A percentile compares a stretch with the other conserved stretches of the same genome.
phyloP scores from a whole-genome alignment of 139 green algal species.

The Penium margaritaceum region DNA sequence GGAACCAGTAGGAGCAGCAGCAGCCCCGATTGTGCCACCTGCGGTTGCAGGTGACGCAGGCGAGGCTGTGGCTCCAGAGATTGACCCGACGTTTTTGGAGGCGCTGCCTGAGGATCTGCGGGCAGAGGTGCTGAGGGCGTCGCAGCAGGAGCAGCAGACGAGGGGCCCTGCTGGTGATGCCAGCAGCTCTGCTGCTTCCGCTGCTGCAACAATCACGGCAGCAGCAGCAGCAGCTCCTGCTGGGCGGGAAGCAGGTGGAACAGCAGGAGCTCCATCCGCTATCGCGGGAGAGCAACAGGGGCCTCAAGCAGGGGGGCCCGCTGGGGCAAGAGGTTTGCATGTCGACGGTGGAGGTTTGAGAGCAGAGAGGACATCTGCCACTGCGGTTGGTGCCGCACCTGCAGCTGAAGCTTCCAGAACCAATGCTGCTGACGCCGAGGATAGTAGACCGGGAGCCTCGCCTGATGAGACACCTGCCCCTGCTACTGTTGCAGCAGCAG shows the following conservation, averaged over 20 bases:
- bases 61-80: slow-evolving; percentile 11
- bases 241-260: not conserved
- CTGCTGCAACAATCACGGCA: not conserved
- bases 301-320: not conserved
- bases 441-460: slow-evolving; percentile 2
- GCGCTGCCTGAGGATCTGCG: slow-evolving; percentile 44
- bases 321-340: not conserved
- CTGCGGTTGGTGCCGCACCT: not conserved
- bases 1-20: not conserved
- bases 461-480: too few relatives aligned
- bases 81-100: slow-evolving; percentile 49
- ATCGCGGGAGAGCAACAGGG: not conserved
- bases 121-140: slow-evolving; percentile 39
- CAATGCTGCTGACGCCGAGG: too few relatives aligned
- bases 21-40: too few relatives aligned
- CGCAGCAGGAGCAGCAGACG: slow-evolving; percentile 11
- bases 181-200: not conserved
- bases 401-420: too few relatives aligned
- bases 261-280: not conserved
- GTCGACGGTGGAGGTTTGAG: too few relatives aligned
- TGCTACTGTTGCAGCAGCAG: too few relatives aligned
- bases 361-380: too few relatives aligned
- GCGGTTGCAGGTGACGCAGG: not conserved
- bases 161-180: not conserved
- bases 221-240: not conserved